Evolutionary conservation across 495 filamentous ascomycete species (phyloP).

Genomic region (Thozetella sp.): DNA sequence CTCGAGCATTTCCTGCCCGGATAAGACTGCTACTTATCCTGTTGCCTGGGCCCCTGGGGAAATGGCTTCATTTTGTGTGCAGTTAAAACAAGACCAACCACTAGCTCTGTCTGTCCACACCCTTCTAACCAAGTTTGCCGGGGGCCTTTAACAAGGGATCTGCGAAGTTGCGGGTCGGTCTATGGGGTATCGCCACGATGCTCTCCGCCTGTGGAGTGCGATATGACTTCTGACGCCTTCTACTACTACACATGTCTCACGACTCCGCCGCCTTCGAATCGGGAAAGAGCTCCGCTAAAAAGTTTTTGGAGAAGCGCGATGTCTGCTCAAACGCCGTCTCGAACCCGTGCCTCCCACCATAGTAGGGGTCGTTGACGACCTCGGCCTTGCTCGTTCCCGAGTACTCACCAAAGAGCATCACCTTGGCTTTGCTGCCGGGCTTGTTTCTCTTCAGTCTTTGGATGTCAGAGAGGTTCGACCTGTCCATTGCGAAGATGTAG

Average conservation of each 20-base stretch:
- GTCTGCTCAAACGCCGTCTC: conserved; percentile 85
- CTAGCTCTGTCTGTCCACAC: no score
- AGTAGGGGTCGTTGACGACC: conserved; percentile 91
- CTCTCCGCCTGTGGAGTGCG: no score
- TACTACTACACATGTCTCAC: conserved; percentile 4
- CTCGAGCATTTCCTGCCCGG: no score
- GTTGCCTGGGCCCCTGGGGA: no score
- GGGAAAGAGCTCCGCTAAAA: conserved; percentile 58
- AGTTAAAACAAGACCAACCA: no score
- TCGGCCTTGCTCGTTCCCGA: conserved; percentile 64
- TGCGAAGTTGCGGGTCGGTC: no score
- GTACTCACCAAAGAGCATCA: conserved; percentile 88
- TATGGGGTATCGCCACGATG: no score
- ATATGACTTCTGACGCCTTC: no score
- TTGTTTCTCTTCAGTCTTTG: conserved; percentile 57
- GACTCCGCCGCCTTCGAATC: conserved; percentile 23
- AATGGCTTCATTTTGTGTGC: no score
- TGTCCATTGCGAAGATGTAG: conserved; percentile 94
- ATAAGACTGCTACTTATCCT: no score
- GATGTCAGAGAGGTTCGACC: conserved; percentile 76
- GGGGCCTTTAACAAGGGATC: no score
- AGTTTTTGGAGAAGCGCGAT: conserved; percentile 75
- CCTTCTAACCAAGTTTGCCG: no score
- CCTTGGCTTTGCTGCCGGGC: conserved; percentile 52
- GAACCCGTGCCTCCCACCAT: conserved; percentile 82